A percentile compares a stretch with the other conserved stretches of the same genome.
Conservation (phyloP, 1,284 basidiomycete genomes). For the Trichosporon ovoides region DNA sequence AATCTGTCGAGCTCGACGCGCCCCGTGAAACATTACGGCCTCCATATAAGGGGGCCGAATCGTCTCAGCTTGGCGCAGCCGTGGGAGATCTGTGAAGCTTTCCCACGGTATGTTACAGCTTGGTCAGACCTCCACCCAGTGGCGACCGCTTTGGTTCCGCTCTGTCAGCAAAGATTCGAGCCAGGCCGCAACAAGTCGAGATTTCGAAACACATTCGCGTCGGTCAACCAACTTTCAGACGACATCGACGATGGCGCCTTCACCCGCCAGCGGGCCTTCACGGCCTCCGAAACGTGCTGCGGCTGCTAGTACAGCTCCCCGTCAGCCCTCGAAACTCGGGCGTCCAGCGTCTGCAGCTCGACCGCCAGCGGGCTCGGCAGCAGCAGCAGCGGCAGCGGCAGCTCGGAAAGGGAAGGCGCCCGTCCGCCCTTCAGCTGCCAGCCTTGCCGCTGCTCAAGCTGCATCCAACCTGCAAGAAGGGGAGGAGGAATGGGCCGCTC, state of each 20-base stretch:
- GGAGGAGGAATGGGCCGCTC: constrained; percentile 45
- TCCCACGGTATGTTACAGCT: background rate
- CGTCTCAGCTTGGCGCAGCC: too few relatives aligned
- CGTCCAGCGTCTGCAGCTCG: constrained; percentile 7
- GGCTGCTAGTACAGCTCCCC: background rate
- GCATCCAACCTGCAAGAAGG: constrained; percentile 23
- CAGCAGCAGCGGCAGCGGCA: constrained; percentile 15
- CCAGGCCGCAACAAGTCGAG: background rate
- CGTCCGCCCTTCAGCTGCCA: constrained; percentile 13
- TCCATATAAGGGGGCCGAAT: too few relatives aligned
- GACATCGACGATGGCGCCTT: constrained; percentile 3
- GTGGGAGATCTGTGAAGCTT: background rate
- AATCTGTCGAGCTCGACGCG: too few relatives aligned
- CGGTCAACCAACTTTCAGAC: background rate
- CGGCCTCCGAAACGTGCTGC: constrained; percentile 6
- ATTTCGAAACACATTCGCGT: background rate
- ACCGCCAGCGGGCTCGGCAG: constrained; percentile 5
- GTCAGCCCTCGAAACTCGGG: background rate
- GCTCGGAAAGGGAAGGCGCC: constrained; percentile 29
- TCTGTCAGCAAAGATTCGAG: constrained; percentile 3
- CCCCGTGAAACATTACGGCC: too few relatives aligned
- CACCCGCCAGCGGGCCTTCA: constrained; percentile 9
- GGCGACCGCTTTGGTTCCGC: background rate
- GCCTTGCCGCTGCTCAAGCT: constrained; percentile 1
- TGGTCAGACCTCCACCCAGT: background rate